Base-by-base conservation (phyloP, 257 asterid species). In the Leonotis leonurus region DNA sequence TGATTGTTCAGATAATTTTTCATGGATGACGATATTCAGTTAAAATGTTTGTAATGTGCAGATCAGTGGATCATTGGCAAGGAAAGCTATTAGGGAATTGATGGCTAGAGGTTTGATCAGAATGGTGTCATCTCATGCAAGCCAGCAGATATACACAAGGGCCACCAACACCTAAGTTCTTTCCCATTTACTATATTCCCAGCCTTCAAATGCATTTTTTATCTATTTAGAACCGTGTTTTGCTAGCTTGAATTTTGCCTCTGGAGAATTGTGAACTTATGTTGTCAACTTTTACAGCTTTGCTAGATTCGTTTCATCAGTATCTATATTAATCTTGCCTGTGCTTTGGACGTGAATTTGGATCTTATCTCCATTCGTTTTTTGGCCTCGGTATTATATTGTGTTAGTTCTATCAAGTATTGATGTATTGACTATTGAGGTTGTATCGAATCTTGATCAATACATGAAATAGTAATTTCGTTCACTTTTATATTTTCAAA, bases 101-200 rank as follows among this genome's bases (percentile, higher is more conserved):
- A n/a, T 79, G 89, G 85, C 82, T 0, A 76, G 75, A 68, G 95
- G 97, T 3, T 59, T 69, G 60, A 81, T 89, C 82, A 65, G 93
- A 54, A 75, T 86, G 89, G 95, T 86, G 8, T 86, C 96, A 0
- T 83, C 83, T 39, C 95, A 89, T 55, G 57, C 97, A 3, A 90
- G 97, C 83, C 97, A 90, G 80, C 95, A 85, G 80, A 87, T 89
- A 11, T 87, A 85, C 78, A 89, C 95, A 12, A 73, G 95, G 64
- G 95, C 95, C 27, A 90, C 96, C 3, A 83, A 90, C 81, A 85
- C 97, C 70, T 89, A 71, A 72, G 68, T 48, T 56, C 26, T 0
- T 26, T 48, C 3, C 7, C 4, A 57, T 40, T 44, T 27, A 16
- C 44, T 55, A 43, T n/a, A 52, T 60, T 74, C 33, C 46, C 6